A percentile compares a stretch with the other conserved stretches of the same genome.
These are phyloP conservation scores for Phytopythium delawarense DNA, from an alignment of 352 stramenopile species.

Conservation along the genomic window DNA sequence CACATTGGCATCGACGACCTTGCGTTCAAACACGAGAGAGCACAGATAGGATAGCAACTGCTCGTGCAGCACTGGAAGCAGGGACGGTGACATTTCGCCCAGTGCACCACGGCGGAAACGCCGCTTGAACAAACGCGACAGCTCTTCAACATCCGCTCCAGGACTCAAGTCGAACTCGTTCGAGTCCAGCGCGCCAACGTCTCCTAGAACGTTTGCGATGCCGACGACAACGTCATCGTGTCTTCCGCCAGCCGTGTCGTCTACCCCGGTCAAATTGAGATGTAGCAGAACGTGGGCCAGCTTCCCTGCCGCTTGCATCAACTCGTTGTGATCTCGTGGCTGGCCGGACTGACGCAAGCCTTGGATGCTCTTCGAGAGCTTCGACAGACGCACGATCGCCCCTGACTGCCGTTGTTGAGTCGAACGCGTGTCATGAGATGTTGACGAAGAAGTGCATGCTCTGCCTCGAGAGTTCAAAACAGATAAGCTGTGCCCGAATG, in stretches of 20 bases:
- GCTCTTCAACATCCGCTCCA: slow-evolving; percentile 34
- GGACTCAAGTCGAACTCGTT: slow-evolving; percentile 61
- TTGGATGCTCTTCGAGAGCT: slow-evolving; percentile 23
- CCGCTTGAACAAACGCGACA: slow-evolving; percentile 48
- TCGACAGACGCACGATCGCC: slow-evolving; percentile 21
- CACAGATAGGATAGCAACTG: slow-evolving; percentile 50
- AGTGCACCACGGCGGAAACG: slow-evolving; percentile 59
- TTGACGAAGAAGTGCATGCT: not conserved
- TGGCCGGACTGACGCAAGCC: slow-evolving; percentile 14
- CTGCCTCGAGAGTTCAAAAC: not conserved
- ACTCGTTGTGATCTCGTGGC: slow-evolving; percentile 11
- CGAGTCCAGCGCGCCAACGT: slow-evolving; percentile 55
- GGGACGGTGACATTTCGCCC: slow-evolving; percentile 41
- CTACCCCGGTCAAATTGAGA: slow-evolving; percentile 27
- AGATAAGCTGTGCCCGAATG: not conserved
- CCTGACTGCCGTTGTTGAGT: slow-evolving; percentile 6
- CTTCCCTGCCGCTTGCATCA: slow-evolving; percentile 22
- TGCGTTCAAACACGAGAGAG: slow-evolving; percentile 62
- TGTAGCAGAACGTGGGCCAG: slow-evolving; percentile 54
- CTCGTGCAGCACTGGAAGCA: slow-evolving; percentile 54
- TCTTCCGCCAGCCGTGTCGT: slow-evolving; percentile 9
- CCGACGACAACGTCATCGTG: slow-evolving; percentile 13
- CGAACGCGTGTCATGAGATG: too few relatives aligned
- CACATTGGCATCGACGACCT: slow-evolving; percentile 21
- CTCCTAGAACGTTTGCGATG: slow-evolving; percentile 61